Percentiles rank a stretch among this genome's conserved stretches.
These are phyloP conservation scores for Stephania cephalantha DNA, from an alignment of 164 flowering plant genomes.

Conservation along the genomic window DNA sequence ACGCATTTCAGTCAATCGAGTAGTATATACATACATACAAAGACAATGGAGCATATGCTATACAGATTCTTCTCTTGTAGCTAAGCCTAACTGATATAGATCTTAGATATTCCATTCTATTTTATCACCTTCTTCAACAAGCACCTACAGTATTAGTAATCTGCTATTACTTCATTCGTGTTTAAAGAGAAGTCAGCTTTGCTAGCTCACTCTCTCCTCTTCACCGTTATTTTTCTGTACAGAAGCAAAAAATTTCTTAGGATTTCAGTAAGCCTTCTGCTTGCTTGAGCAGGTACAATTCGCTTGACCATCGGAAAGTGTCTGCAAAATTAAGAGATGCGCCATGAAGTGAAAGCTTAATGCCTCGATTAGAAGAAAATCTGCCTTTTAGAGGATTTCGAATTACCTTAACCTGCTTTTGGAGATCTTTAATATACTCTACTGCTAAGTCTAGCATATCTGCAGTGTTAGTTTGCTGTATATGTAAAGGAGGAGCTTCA, in stretches of 20 bases:
- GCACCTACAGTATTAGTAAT: neutral
- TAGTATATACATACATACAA: neutral
- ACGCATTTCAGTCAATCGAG: neutral
- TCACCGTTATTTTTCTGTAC: constrained; percentile 18
- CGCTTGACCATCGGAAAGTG: constrained; percentile 42
- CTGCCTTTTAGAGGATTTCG: neutral
- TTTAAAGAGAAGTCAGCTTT: constrained; percentile 1
- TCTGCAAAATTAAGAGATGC: constrained; percentile 28
- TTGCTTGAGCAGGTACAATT: constrained; percentile 57
- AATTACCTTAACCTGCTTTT: constrained; percentile 69
- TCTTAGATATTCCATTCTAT: neutral
- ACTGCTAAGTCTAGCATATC: constrained; percentile 98
- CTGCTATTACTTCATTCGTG: neutral
- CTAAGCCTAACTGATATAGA: constrained; percentile 2
- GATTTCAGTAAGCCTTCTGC: constrained; percentile 28
- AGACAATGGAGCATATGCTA: neutral
- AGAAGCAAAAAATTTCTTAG: constrained; percentile 10
- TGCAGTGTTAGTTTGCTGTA: constrained; percentile 94
- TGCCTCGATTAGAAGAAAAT: neutral
- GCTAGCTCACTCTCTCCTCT: constrained; percentile 4
- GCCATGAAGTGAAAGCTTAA: neutral
- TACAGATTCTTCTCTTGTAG: neutral
- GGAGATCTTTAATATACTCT: constrained; percentile 87
- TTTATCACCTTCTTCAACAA: neutral
- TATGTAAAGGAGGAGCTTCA: neutral